phyloP scores from a whole-genome alignment of 352 stramenopile genomes.

The Globisporangium nunn region DNA sequence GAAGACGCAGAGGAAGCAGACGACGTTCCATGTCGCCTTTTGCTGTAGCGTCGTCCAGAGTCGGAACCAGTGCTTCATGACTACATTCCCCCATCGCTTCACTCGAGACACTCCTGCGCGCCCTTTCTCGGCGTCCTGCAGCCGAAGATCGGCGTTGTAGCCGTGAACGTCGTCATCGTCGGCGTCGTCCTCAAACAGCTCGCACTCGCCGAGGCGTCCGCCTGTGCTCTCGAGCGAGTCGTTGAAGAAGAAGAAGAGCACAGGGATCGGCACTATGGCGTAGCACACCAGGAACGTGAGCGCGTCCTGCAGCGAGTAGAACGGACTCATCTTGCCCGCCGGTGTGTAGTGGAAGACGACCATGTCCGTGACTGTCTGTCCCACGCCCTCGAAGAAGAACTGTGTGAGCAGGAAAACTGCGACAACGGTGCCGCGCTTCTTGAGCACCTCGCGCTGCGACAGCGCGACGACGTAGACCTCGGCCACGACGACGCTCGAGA shows the following conservation, averaged over 20 bases:
- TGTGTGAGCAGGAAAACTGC: conserved; percentile 27
- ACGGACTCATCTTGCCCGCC: conserved; percentile 9
- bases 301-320: conserved; percentile 22
- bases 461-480: conserved; percentile 40
- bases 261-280: conserved; percentile 28
- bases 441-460: conserved; percentile 24
- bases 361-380: conserved; percentile 23
- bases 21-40: conserved; percentile 28
- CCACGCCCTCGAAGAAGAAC: conserved; percentile 26
- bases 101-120: not conserved
- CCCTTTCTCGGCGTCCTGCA: not conserved
- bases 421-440: conserved; percentile 22
- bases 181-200: conserved; percentile 18
- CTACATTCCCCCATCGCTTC: not conserved
- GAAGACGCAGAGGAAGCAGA: conserved; percentile 33
- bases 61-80: conserved; percentile 20
- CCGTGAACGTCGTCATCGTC: conserved; percentile 8
- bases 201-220: conserved; percentile 18
- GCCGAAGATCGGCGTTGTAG: not conserved
- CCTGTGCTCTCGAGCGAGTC: conserved; percentile 25
- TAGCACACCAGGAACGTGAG: conserved; percentile 33
- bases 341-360: conserved; percentile 22
- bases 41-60: conserved; percentile 26
- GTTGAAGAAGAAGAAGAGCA: conserved; percentile 28
- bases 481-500: conserved; percentile 28